Conservation (phyloP, 371 early-diverging fungal species). For the Mortierella sp. region DNA sequence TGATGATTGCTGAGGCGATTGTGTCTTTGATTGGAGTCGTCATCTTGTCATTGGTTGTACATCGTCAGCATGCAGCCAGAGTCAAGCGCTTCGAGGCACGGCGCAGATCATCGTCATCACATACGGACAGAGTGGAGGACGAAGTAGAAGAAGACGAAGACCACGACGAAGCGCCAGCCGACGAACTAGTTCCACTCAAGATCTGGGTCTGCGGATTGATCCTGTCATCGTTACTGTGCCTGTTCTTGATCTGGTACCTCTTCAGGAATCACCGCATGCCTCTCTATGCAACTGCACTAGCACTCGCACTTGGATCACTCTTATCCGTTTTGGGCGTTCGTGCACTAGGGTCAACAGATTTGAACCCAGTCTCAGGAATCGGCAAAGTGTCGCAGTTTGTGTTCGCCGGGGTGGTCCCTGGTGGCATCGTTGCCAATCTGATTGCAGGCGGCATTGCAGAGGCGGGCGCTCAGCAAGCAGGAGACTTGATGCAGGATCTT, state of each 20-base stretch:
- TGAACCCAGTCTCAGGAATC: slow-evolving; percentile 87
- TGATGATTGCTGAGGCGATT: slow-evolving; percentile 84
- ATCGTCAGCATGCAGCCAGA: slow-evolving; percentile 15
- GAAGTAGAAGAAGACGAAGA: slow-evolving; percentile 37
- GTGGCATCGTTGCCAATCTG: slow-evolving; percentile 80
- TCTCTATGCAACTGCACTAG: slow-evolving; percentile 59
- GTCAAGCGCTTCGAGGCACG: slow-evolving; percentile 21
- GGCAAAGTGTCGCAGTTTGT: slow-evolving; percentile 88
- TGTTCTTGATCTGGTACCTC: slow-evolving; percentile 66
- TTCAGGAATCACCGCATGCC: slow-evolving; percentile 61
- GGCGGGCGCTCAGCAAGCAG: slow-evolving; percentile 77
- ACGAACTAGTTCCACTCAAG: slow-evolving; percentile 62
- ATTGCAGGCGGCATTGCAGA: slow-evolving; percentile 90
- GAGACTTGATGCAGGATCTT: slow-evolving; percentile 91
- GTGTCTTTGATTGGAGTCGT: slow-evolving; percentile 72
- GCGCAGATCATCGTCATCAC: background rate
- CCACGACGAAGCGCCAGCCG: slow-evolving; percentile 56
- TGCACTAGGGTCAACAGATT: slow-evolving; percentile 84
- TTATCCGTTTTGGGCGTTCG: slow-evolving; percentile 71
- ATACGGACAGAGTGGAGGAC: slow-evolving; percentile 1
- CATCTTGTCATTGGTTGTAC: slow-evolving; percentile 47
- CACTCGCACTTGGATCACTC: slow-evolving; percentile 60
- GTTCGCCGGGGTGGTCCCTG: slow-evolving; percentile 80
- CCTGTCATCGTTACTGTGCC: slow-evolving; percentile 66
- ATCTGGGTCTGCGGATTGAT: slow-evolving; percentile 71